Evolutionary conservation across 352 stramenopile genomes (phyloP), one percentile per base, ranked within the genome.

Genomic region (Thalassiosira hispida): DNA sequence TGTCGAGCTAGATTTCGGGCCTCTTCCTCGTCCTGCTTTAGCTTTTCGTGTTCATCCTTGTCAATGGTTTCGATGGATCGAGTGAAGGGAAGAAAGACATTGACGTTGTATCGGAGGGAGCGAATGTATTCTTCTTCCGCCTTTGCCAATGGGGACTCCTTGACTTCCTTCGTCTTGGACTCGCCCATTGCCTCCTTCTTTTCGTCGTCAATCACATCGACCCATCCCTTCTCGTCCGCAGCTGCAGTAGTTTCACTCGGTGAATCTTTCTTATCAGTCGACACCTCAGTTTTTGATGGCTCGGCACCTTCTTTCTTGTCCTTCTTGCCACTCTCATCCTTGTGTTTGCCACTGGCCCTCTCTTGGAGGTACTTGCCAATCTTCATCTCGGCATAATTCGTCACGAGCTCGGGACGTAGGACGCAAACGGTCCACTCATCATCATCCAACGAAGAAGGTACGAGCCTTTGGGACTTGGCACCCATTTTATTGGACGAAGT

Each of bases 391-490:
- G 94, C 92, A 82, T 97, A 98, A 14, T 93, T 81, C 62, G 95
- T 91, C 23, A 98, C 93, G 40, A 98, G 89, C 79, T 98, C 96
- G 3, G 94, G 95, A 33, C 96, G 92, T 35, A 98, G 82, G 11
- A 98, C 73, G 42, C 93, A 92, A 11, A 95, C 92, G 73, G 97
- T 97, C 49, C 92, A 96, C 62, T 98, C 95, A 57, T 94, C 90
- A 51, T 93, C 84, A 33, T 94, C 73, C 33, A 92, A 59, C 12
- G 38, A 64, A 35, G 60, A 27, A 33, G 89, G 85, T 23, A 92
- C 84, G 2, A 49, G 11, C 9, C 35, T 64, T 16, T 52, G 18
- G 25, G 40, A 51, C 44, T 27, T 23, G 38, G 38, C 4, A 47
- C 8, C 7, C n/a, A n/a, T n/a, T n/a, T n/a, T n/a, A n/a, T 46